Evolutionary conservation across 2,329 filamentous ascomycete species (phyloP), one percentile per base, ranked within the genome.

Genomic region (Xylaria sp.): DNA sequence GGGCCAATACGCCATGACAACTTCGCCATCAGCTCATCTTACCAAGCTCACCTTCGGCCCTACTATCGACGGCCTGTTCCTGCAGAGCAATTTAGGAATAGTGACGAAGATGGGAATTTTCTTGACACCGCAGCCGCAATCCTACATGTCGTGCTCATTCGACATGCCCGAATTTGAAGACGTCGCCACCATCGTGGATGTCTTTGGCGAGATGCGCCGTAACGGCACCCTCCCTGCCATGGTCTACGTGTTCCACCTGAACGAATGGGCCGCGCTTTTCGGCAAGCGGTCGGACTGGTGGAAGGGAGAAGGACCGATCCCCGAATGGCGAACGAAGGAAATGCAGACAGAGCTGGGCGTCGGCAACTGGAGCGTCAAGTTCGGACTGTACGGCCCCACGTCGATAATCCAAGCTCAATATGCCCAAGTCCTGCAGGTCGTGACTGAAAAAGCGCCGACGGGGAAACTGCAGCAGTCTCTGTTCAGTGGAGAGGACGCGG

Each of bases 21-120:
- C 75, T 55, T 82, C 81, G 2, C 77, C 79, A 1, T 81, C 79
- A 0, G 77, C 80, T 20, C 76, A 79, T 54, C 69, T 78, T 0
- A 80, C 79, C 49, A 78, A 79, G 61, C 75, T 79, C 65, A 78
- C 75, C 6, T 83, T 81, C 65, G 80, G 81, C 0, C 81, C 81
- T 5, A 78, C 78, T 0, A 76, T 81, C 45, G 81, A 83, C 55
- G 82, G 83, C 0, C 79, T 87, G 2, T 87, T 87, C 72, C 75
- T 83, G 1, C 84, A 87, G 71, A 82, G 80, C 15, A 86, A 85
- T 63, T 77, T 87, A 6, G 85, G 85, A 2, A 82, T 87, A 29
- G 83, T 87, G 5, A 85, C 83, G 3, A 87, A 87, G 72, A 83
- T 88, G 78, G 84, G 84, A 0, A 79, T 87, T 58, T 77, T 76